Base-by-base conservation (phyloP, 2,329 filamentous ascomycete genomes). In the Nannizziopsis arthrosporioides region DNA sequence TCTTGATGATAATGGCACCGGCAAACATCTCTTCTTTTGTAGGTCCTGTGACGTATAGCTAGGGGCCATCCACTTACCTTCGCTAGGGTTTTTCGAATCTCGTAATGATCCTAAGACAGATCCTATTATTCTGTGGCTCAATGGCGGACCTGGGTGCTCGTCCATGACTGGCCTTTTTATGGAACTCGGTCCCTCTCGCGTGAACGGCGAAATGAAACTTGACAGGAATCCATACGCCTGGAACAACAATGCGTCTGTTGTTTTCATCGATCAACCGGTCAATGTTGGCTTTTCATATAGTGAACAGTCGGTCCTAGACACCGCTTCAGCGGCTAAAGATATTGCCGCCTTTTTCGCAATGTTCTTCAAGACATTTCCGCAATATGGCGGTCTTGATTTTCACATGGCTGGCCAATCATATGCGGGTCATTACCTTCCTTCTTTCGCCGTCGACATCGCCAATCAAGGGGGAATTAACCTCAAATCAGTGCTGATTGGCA, bases 21-120 rank as follows among this genome's bases (percentile, higher is more conserved):
- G 96, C 69, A 96, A 96, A 80, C 92, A 98, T 68, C 73, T 98
- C 52, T 98, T 98, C 68, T 98, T 96, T 73, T 98, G 90, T 93
- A 71, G 76, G 85, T 70, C 10, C 15, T 14, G 1, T 6, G 6
- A 2, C 43, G 8, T 12, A 9, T 9, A 14, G 17, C 14, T 22
- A 12, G 11, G 15, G 11, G 19, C 41, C 15, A 37, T 4, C 30
- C 18, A 36, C 2, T 38, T 10, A 10, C 14, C 8, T 7, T 2
- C 10, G 27, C 4, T 57, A 93, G 87, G 88, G 92, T 98, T 98
- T 81, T 98, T 98, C 60, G 92, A 98, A 72, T 96, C 90, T 46
- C 85, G 92, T 61, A 95, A 95, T 62, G 88, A 98, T 67, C 90
- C 92, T 57, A 80, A 89, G 78, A 96, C 90, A 63, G 90, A 96